Base-by-base conservation (phyloP, 768 basidiomycete genomes). In the Scleroderma citrinum region DNA sequence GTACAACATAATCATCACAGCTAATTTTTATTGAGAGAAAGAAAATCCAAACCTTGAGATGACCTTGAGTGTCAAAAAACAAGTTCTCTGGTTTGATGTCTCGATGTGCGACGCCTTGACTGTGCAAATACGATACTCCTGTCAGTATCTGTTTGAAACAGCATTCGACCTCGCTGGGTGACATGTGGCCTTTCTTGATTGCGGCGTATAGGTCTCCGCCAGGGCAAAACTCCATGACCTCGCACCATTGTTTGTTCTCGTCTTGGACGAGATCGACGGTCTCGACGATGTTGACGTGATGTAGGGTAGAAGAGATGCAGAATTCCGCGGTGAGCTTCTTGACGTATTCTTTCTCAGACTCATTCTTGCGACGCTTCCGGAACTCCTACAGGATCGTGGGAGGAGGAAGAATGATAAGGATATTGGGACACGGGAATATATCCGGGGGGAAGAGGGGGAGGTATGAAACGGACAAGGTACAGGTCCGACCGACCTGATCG, bases 311-410 rank as follows among this genome's bases (percentile, higher is more conserved):
- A 38, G 92, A 94, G 54, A 98, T 98, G 70, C 94, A 98, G 70
- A 97, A 98, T 66, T 98, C 95, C 21, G 95, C 92, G 6, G 95
- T 99, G 59, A 99, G 86, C 69, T 99, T 99, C 82, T 99, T 99
- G 72, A 99, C 85, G 61, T 99, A 99, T 73, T 99, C 95, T 68
- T 96, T 96, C 70, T 99, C 95, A 5, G 93, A 83, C 73, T 99
- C 95, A 62, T 95, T 96, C 80, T 94, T 95, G 59, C 95, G 82
- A 54, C 95, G 82, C 68, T 96, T 97, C 46, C 95, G 87, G 76
- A 99, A 99, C 71, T 99, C 95, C 92, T 95, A 53, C 29, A 32
- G 31, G 31, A 38, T 14, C 21, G 40, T 14, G 24, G 24, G 17
- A 42, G 14, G 16, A 29, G 46, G 41, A 46, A 50, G 14, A 34